Base-by-base conservation (phyloP, 352 stramenopile genomes). In the Paralagenidium karlingii region DNA sequence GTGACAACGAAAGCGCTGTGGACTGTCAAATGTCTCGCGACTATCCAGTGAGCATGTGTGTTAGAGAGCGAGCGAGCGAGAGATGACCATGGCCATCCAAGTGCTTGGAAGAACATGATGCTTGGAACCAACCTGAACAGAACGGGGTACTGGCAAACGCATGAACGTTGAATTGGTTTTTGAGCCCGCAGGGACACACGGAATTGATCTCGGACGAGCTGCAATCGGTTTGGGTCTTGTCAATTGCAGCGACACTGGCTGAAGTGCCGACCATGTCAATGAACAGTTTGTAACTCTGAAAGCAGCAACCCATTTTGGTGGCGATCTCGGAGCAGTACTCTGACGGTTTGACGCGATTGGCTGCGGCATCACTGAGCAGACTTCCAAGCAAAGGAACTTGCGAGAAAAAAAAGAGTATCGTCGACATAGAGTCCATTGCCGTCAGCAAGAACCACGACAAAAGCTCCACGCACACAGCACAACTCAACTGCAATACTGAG, bases 401-500 rank as follows among this genome's bases (percentile, higher is more conserved):
- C 13, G 20, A 26, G 5, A 3, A 36, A 40, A 12, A 25, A 8
- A 8, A 10, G 5, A 29, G 8, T 28, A 41, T 42, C 16, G 11
- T 12, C 39, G 1, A 10, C 10, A 31, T 2, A 45, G 16, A n/a
- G n/a, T n/a, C n/a, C n/a, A n/a, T n/a, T n/a, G n/a, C n/a, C n/a
- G n/a, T n/a, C 5, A 13, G 15, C 22, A 13, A 13, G n/a, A 16
- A 24, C 9, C 8, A 22, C 40, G 1, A 13, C 3, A n/a, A n/a
- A n/a, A n/a, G n/a, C n/a, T n/a, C n/a, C n/a, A n/a, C n/a, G n/a
- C n/a, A n/a, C n/a, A n/a, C n/a, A n/a, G n/a, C n/a, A n/a, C n/a
- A n/a, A n/a, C n/a, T n/a, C n/a, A n/a, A 89, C 76, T 76, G 54
- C 71, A 89, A 34, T 89, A 83, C 51, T 86, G 71, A 9, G 55